Percentiles rank a stretch among this genome's conserved stretches.
These are phyloP conservation scores for Cardamine chenopodiifolia DNA, from an alignment of 345 rosid genomes.

Conservation along the genomic window DNA sequence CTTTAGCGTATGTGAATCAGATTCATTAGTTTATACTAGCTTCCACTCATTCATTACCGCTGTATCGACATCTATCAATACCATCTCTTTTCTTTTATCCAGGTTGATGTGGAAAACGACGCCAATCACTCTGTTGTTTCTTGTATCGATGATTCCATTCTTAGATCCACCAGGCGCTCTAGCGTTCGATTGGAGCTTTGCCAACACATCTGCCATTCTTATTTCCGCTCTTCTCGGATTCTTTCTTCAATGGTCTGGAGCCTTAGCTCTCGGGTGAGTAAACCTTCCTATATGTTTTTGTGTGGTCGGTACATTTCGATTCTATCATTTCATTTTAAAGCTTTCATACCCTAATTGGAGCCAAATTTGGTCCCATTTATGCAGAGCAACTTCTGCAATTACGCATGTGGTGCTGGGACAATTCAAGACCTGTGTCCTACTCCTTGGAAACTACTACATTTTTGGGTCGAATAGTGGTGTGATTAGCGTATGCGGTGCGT, in stretches of 20 bases:
- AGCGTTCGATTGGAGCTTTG: slow-evolving; percentile 67
- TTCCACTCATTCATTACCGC: background rate
- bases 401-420: slow-evolving; percentile 46
- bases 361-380: background rate
- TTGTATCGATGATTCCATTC: slow-evolving; percentile 79
- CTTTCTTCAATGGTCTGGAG: slow-evolving; percentile 99
- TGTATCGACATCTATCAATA: background rate
- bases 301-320: background rate
- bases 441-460: slow-evolving; percentile 45
- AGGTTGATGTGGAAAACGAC: slow-evolving; percentile 99
- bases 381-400: slow-evolving; percentile 47
- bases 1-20: slow-evolving; percentile 71
- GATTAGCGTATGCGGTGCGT: slow-evolving; percentile 42
- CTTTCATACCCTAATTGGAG: background rate
- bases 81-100: slow-evolving; percentile 15
- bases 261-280: slow-evolving; percentile 95
- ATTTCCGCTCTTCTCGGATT: slow-evolving; percentile 82
- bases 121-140: slow-evolving; percentile 84
- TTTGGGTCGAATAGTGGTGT: slow-evolving; percentile 43
- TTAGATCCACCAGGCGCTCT: slow-evolving; percentile 90
- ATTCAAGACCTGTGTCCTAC: slow-evolving; percentile 46
- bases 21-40: background rate
- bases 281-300: background rate
- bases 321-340: background rate
- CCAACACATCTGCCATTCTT: slow-evolving; percentile 63